These are phyloP conservation scores for Fraxinus sp. DNA, from an alignment of 305 asterid genomes.

Conservation along the genomic window DNA sequence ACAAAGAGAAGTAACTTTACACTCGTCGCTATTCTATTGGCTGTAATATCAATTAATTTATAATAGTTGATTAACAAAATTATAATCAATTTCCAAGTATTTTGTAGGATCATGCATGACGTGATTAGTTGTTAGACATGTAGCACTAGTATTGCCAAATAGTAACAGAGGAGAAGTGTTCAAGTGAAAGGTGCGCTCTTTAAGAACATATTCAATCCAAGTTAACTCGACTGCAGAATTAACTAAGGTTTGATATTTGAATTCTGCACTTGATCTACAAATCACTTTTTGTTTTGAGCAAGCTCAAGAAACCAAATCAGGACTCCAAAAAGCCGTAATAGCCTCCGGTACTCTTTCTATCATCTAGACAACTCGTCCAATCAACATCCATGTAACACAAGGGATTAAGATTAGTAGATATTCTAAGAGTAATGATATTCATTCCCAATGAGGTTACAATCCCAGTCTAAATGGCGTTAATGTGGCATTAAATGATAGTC, in stretches of 20 bases:
- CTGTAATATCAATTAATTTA: not conserved
- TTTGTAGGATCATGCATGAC: not conserved
- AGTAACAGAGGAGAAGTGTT: not conserved
- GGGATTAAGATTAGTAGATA: not conserved
- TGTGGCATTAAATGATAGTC: too few relatives aligned
- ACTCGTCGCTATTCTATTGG: not conserved
- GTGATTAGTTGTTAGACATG: not conserved
- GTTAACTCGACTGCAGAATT: not conserved
- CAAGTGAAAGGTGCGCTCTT: not conserved
- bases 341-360: not conserved
- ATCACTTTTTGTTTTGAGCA: not conserved
- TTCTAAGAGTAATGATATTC: too few relatives aligned
- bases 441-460: too few relatives aligned
- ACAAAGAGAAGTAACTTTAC: not conserved
- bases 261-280: not conserved
- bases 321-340: not conserved
- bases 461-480: too few relatives aligned
- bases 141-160: not conserved
- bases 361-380: not conserved
- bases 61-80: not conserved
- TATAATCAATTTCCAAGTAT: not conserved
- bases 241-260: not conserved
- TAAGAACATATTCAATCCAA: too few relatives aligned
- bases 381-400: not conserved
- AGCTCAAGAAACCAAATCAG: not conserved